Evolutionary conservation across 2,329 filamentous ascomycete genomes (phyloP), one percentile per base, ranked within the genome.

Genomic region (Knoxdaviesia capensis): DNA sequence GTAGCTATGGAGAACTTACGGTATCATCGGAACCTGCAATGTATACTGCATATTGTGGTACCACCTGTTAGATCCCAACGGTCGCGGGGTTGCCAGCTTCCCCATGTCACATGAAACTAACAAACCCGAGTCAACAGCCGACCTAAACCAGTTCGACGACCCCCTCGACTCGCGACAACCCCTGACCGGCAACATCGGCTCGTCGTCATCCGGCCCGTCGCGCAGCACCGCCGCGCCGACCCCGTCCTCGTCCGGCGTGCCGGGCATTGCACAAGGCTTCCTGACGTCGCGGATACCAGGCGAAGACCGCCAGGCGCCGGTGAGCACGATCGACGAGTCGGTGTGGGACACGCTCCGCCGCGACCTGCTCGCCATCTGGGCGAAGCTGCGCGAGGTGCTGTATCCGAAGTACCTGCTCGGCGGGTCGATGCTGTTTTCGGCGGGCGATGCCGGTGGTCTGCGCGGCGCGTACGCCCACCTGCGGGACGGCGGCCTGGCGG

Each of bases 301-400:
- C 50, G 88, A 96, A 60, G 90, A 98, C 64, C 81, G 90, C 43
- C 74, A 80, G 48, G 87, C 90, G 10, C 74, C 86, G 6, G 77
- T 80, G 49, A 93, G 92, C 62, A 98, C 90, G 38, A 92, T 98
- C 58, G 90, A 98, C 59, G 90, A 98, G 63, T 79, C 77, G 2
- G 90, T 98, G 36, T 98, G 90, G 90, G 84, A 88, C 37, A 98
- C 90, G n/a, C 67, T 98, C 46, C 84, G 82, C 41, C 80, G 90
- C 50, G 90, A 98, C 59, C 64, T 98, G 49, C 62, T 88, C 6
- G 90, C 86, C 30, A 85, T 96, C 34, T 96, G 90, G 88, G 82
- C 84, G 62, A 98, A 98, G 69, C 85, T 98, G 78, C 79, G 83
- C 59, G 88, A 94, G 66, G 90, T 98, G 35, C 74, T 98, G 46